phyloP scores from a whole-genome alignment of 345 rosid species.

The Pseudoturritis turrita region DNA sequence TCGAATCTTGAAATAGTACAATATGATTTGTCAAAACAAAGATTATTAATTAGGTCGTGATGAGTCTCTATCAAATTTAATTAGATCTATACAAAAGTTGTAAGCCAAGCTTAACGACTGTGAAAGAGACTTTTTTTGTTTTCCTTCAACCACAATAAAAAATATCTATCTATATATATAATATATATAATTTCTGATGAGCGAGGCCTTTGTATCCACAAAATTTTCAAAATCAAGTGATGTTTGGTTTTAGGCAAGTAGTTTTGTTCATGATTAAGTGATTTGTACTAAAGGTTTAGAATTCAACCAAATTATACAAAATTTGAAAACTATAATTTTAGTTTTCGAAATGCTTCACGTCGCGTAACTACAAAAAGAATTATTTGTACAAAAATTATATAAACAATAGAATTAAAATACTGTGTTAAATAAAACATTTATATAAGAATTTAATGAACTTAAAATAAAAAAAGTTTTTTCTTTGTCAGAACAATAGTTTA shows the following conservation, averaged over 20 bases:
- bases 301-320: background rate
- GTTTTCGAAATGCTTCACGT: background rate
- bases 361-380: too few species aligned
- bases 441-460: too few species aligned
- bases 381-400: too few species aligned
- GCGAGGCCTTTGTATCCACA: background rate
- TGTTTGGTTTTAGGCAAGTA: background rate
- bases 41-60: background rate
- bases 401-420: too few species aligned
- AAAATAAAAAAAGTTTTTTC: too few species aligned
- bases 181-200: background rate
- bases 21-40: background rate
- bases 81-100: background rate
- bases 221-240: background rate
- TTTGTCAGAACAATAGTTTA: too few species aligned
- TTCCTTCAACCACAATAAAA: background rate
- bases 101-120: background rate
- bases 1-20: constrained; percentile 7
- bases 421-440: too few species aligned
- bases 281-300: background rate
- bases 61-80: constrained; percentile 14
- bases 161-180: too few species aligned
- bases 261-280: background rate
- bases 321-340: background rate
- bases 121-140: background rate